A percentile compares a stretch with the other conserved stretches of the same genome.
These are phyloP conservation scores for Abelmoschus esculentus DNA, from an alignment of 345 rosid species.

Conservation along the genomic window DNA sequence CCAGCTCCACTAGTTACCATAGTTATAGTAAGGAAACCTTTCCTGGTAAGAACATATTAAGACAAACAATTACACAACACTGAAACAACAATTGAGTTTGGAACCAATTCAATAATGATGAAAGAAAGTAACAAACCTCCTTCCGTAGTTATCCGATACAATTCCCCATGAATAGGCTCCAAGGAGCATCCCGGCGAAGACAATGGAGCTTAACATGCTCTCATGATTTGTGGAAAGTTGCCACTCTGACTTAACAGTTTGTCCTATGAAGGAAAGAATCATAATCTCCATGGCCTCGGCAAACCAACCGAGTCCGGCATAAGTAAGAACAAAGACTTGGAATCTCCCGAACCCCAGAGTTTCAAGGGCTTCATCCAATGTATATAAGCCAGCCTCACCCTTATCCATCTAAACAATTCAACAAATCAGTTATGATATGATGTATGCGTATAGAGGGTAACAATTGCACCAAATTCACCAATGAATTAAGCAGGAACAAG, in stretches of 20 bases:
- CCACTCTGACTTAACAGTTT: slow-evolving; percentile 34
- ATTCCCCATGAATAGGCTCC: slow-evolving; percentile 50
- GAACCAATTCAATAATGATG: not conserved
- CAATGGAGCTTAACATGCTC: slow-evolving; percentile 29
- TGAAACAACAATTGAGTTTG: too few species aligned
- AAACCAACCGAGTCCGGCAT: slow-evolving; percentile 36
- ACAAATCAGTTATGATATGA: not conserved
- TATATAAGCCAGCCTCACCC: slow-evolving; percentile 11
- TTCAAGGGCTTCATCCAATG: slow-evolving; percentile 32
- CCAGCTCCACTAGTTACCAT: slow-evolving; percentile 44
- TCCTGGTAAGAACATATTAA: slow-evolving; percentile 23
- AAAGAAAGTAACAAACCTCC: slow-evolving; percentile 21
- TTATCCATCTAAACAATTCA: slow-evolving; percentile 17
- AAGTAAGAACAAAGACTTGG: slow-evolving; percentile 30
- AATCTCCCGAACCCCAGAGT: slow-evolving; percentile 32
- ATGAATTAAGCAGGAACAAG: not conserved
- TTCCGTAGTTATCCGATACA: slow-evolving; percentile 33
- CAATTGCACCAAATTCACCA: not conserved
- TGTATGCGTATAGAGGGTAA: not conserved
- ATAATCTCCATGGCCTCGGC: slow-evolving; percentile 46
- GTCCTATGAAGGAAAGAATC: slow-evolving; percentile 45
- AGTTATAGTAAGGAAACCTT: slow-evolving; percentile 33
- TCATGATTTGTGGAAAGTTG: slow-evolving; percentile 30
- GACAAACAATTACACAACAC: not conserved
- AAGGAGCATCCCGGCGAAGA: slow-evolving; percentile 37